phyloP scores from a whole-genome alignment of 106 monocot genomes.

The Alisma plantagoaquatica region DNA sequence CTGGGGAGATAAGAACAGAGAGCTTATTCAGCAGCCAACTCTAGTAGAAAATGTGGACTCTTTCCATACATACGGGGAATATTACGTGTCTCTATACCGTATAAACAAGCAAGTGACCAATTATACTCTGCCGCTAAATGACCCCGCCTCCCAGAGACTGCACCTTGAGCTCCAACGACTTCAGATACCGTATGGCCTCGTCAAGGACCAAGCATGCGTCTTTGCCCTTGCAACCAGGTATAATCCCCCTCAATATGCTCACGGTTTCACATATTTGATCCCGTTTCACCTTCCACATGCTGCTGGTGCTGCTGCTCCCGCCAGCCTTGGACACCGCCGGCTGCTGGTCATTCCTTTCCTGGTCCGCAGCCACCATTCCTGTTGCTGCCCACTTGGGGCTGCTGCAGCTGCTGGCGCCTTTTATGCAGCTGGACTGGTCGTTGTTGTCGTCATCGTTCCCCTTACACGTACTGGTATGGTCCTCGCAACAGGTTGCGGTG shows the following conservation, averaged over 20 bases:
- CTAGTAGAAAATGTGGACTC: not conserved
- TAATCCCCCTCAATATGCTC: slow-evolving; percentile 31
- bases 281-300: slow-evolving; percentile 24
- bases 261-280: slow-evolving; percentile 46
- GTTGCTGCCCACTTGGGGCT: too few species aligned
- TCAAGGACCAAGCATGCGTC: slow-evolving; percentile 8
- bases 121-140: not conserved
- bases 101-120: not conserved
- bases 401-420: slow-evolving; percentile 1
- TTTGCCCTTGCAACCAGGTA: slow-evolving; percentile 52
- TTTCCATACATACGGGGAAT: not conserved
- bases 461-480: not conserved
- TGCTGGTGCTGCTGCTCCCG: too few species aligned
- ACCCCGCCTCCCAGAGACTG: not conserved
- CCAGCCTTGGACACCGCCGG: not conserved
- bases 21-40: not conserved
- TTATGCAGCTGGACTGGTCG: slow-evolving; percentile 21
- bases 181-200: slow-evolving; percentile 5
- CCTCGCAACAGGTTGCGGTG: not conserved
- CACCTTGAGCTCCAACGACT: not conserved
- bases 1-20: not conserved
- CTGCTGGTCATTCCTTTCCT: not conserved
- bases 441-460: slow-evolving; percentile 1
- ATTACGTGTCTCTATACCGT: not conserved
- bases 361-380: too few species aligned